Base-by-base conservation (phyloP, 495 filamentous ascomycete species). In the Penicillium alfredii region DNA sequence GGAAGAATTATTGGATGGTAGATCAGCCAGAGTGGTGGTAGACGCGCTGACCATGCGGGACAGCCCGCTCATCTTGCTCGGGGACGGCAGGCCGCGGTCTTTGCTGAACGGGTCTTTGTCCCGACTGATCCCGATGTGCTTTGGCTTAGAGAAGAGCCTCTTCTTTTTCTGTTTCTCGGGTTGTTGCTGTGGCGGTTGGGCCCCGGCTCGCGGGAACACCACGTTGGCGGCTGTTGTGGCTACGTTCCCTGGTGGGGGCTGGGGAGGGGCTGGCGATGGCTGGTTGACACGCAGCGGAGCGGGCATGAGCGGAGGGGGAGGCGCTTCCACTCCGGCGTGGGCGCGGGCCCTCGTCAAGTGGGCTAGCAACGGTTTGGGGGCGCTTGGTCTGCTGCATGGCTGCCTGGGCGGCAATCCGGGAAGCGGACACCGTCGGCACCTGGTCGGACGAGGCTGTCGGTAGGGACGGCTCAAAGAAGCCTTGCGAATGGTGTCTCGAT, bases 81-180 rank as follows among this genome's bases (percentile, higher is more conserved):
- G 88, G 24, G 86, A 93, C 1, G 88, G 85, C 12, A 88, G 60
- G 3, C 79, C 77, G 38, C 77, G 77, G 12, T 82, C 75, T 55
- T 82, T 86, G 9, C 67, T 51, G 17, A 67, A 60, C 8, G 47
- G 31, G 32, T 81, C 77, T 40, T 73, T 78, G 24, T 92, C 86
- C 30, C 81, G 80, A 33, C 77, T 81, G 35, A 85, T 82, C 7
- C 76, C 77, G 30, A 90, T 85, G 56, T 82, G 86, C 53, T 86
- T 88, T 3, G 86, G 87, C 41, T 89, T 83, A 2, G 85, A 89
- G 55, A 95, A 95, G 4, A 95, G 71, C 63, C 93, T 94, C 60
- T 88, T 87, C 64, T 89, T 93, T 13, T 84, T 86, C 63, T 85
- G 87, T 60, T 90, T 84, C 15, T 77, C 71, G 10, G 64, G 39